A percentile compares a stretch with the other conserved stretches of the same genome.
Conservation (phyloP, 495 filamentous ascomycete genomes). For the Neurospora sp. region DNA sequence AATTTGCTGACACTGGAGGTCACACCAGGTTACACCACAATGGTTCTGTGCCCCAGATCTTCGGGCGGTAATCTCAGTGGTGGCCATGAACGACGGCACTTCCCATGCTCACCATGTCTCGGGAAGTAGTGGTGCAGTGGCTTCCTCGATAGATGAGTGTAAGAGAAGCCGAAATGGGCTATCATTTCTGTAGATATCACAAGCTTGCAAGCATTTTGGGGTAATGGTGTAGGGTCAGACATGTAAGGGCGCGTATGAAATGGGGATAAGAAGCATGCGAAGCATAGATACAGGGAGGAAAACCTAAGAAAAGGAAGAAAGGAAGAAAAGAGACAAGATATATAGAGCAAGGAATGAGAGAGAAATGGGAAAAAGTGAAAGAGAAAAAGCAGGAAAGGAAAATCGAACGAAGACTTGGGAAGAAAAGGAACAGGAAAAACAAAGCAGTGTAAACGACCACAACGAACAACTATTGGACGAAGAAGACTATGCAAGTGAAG, state of each 20-base stretch:
- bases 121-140: background rate
- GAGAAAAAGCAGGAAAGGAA: background rate
- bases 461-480: no score
- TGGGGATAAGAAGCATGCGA: no score
- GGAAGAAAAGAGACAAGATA: background rate
- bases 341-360: background rate
- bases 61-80: background rate
- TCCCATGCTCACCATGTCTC: background rate
- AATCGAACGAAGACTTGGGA: background rate
- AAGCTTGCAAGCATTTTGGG: no score
- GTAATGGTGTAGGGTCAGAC: no score
- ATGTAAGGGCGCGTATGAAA: no score
- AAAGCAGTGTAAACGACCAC: background rate
- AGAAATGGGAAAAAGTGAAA: background rate
- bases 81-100: background rate
- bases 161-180: background rate
- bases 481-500: no score
- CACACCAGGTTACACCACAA: background rate
- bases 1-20: background rate
- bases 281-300: background rate
- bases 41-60: background rate
- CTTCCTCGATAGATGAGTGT: background rate
- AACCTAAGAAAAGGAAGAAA: background rate
- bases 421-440: background rate
- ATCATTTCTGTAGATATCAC: background rate